phyloP scores from a whole-genome alignment of 352 stramenopile genomes.

The Plasmopara muralis region DNA sequence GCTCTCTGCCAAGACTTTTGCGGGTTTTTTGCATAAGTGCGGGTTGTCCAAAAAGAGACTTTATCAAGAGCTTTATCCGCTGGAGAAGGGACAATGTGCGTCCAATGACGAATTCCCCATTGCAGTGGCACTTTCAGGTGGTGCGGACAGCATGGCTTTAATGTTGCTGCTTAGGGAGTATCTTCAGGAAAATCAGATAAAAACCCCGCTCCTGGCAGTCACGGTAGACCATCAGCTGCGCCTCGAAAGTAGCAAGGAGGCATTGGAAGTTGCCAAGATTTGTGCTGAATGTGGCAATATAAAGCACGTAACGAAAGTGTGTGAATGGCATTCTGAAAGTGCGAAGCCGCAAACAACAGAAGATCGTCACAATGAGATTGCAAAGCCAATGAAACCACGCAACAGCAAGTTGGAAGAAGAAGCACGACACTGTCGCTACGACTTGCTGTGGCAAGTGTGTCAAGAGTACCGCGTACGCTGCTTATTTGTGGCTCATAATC shows the following conservation, averaged over 20 bases:
- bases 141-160: constrained; percentile 76
- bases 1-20: constrained; percentile 30
- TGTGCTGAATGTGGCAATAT: constrained; percentile 37
- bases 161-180: constrained; percentile 69
- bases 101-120: constrained; percentile 37
- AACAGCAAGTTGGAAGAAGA: constrained; percentile 74
- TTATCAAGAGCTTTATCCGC: constrained; percentile 32
- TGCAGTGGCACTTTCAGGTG: constrained; percentile 68
- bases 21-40: constrained; percentile 29
- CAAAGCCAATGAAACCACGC: constrained; percentile 25
- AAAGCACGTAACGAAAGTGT: constrained; percentile 44
- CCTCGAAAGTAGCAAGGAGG: constrained; percentile 55
- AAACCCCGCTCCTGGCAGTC: constrained; percentile 65
- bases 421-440: constrained; percentile 61
- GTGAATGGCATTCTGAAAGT: constrained; percentile 34
- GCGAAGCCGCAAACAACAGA: constrained; percentile 5
- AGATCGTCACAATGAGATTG: background rate
- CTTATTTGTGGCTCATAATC: constrained; percentile 76
- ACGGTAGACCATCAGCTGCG: constrained; percentile 76
- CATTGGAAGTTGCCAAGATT: constrained; percentile 38
- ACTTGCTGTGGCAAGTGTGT: constrained; percentile 50
- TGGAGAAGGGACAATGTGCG: constrained; percentile 13
- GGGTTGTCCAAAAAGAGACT: constrained; percentile 38
- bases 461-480: constrained; percentile 40
- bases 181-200: constrained; percentile 34